phyloP scores from a whole-genome alignment of 2,329 filamentous ascomycete species.

The Microcyclospora pomicola region DNA sequence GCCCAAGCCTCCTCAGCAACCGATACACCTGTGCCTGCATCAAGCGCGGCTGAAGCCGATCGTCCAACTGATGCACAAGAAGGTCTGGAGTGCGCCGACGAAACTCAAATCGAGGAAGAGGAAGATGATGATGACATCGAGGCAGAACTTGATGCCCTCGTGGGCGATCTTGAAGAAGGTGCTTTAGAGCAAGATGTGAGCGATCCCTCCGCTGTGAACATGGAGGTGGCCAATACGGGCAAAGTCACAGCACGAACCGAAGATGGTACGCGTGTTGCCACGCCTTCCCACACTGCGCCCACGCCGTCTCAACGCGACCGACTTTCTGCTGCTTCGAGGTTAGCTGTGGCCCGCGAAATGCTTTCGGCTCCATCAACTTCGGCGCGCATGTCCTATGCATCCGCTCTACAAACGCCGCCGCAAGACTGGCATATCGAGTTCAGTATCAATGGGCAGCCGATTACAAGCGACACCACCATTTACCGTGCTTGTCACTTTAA shows the following conservation, averaged over 20 bases:
- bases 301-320: conserved; percentile 18
- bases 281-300: conserved; percentile 51
- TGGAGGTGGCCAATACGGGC: conserved; percentile 75
- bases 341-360: conserved; percentile 21
- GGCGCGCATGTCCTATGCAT: conserved; percentile 63
- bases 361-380: conserved; percentile 35
- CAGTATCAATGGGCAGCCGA: conserved; percentile 66
- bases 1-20: conserved; percentile 13
- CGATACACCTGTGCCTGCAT: conserved; percentile 2
- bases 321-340: conserved; percentile 17
- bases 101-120: conserved; percentile 65
- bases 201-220: conserved; percentile 76
- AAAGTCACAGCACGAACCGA: conserved; percentile 86
- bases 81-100: conserved; percentile 82
- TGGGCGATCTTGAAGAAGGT: conserved; percentile 81
- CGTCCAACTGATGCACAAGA: conserved; percentile 44
- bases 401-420: conserved; percentile 63
- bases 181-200: conserved; percentile 58
- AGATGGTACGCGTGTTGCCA: conserved; percentile 74
- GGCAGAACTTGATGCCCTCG: conserved; percentile 64
- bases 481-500: conserved; percentile 82
- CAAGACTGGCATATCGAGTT: conserved; percentile 98
- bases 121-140: conserved; percentile 43
- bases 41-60: conserved; percentile 5
- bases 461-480: conserved; percentile 86